phyloP scores from a whole-genome alignment of 2,329 filamentous ascomycete genomes.

The Malbranchea cinnamomea region DNA sequence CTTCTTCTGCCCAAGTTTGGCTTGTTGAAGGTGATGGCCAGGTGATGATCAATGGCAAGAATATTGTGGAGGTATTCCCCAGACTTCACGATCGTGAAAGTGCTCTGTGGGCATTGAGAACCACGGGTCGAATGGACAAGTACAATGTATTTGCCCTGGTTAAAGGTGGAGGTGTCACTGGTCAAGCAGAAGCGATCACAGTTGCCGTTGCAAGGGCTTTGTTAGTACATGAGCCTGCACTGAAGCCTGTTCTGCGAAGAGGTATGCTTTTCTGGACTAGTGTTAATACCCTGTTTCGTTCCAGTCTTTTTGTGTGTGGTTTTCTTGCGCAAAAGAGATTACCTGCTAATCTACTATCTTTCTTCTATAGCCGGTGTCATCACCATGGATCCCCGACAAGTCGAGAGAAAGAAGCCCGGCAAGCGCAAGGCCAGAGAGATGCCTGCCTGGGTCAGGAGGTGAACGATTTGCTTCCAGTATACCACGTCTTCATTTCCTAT shows the following conservation, averaged over 20 bases:
- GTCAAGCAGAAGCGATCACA: slow-evolving; percentile 88
- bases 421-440: slow-evolving; percentile 95
- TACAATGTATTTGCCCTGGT: slow-evolving; percentile 91
- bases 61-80: slow-evolving; percentile 66
- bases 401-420: slow-evolving; percentile 97
- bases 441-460: slow-evolving; percentile 92
- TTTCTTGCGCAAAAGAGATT: neutral
- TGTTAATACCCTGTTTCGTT: slow-evolving; percentile 1
- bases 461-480: too few species aligned
- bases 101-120: slow-evolving; percentile 77
- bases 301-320: slow-evolving; percentile 7
- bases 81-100: slow-evolving; percentile 89
- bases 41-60: slow-evolving; percentile 77
- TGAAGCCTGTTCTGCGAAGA: slow-evolving; percentile 76
- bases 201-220: slow-evolving; percentile 79
- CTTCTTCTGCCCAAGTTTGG: slow-evolving; percentile 68
- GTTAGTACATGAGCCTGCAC: slow-evolving; percentile 74
- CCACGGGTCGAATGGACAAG: slow-evolving; percentile 73
- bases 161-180: slow-evolving; percentile 76
- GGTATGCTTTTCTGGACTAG: slow-evolving; percentile 44
- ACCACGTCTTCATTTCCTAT: slow-evolving; percentile 5
- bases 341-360: slow-evolving; percentile 13
- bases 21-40: slow-evolving; percentile 88
- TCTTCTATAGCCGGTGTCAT: slow-evolving; percentile 65
- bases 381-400: slow-evolving; percentile 75